These are phyloP conservation scores for Metschnikowia anglica DNA, from an alignment of 805 yeast species.

Conservation along the genomic window DNA sequence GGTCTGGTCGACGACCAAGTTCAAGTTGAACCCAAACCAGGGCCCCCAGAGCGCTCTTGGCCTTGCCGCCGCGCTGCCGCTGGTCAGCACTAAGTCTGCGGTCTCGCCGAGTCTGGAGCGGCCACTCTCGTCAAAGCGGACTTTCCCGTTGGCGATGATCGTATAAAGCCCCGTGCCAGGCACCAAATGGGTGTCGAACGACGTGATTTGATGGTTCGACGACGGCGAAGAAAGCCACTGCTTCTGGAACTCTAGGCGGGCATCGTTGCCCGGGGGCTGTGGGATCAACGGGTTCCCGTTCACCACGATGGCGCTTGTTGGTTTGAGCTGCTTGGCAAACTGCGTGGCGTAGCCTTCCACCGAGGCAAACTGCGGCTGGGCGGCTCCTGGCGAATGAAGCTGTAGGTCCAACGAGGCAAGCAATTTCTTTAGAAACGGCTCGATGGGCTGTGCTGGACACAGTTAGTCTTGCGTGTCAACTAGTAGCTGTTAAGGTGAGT, in stretches of 20 bases:
- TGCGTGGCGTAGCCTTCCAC: slow-evolving; percentile 44
- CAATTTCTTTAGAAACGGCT: slow-evolving; percentile 39
- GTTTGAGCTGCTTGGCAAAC: slow-evolving; percentile 52
- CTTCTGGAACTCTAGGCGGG: slow-evolving; percentile 54
- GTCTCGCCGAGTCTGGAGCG: slow-evolving; percentile 62
- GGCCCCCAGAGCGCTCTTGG: slow-evolving; percentile 61
- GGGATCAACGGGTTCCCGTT: slow-evolving; percentile 55
- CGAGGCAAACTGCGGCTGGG: slow-evolving; percentile 24
- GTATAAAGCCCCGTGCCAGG: slow-evolving; percentile 61
- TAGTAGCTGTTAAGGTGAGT: no score
- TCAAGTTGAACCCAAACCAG: slow-evolving; percentile 66
- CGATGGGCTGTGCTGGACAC: slow-evolving; percentile 36
- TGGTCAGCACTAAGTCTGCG: slow-evolving; percentile 46
- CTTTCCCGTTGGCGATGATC: slow-evolving; percentile 56
- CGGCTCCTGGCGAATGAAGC: slow-evolving; percentile 24
- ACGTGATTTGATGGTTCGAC: slow-evolving; percentile 62
- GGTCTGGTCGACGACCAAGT: slow-evolving; percentile 57
- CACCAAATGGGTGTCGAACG: slow-evolving; percentile 63
- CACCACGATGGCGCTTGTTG: slow-evolving; percentile 51
- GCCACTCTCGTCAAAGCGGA: slow-evolving; percentile 76
- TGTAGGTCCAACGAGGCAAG: slow-evolving; percentile 37
- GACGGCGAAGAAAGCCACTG: slow-evolving; percentile 56
- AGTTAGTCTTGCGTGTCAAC: slow-evolving; percentile 10
- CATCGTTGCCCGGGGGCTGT: slow-evolving; percentile 20
- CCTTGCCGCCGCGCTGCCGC: slow-evolving; percentile 6